Evolutionary conservation across 2,329 filamentous ascomycete genomes (phyloP).

Genomic region (Cyphellophora europaea): DNA sequence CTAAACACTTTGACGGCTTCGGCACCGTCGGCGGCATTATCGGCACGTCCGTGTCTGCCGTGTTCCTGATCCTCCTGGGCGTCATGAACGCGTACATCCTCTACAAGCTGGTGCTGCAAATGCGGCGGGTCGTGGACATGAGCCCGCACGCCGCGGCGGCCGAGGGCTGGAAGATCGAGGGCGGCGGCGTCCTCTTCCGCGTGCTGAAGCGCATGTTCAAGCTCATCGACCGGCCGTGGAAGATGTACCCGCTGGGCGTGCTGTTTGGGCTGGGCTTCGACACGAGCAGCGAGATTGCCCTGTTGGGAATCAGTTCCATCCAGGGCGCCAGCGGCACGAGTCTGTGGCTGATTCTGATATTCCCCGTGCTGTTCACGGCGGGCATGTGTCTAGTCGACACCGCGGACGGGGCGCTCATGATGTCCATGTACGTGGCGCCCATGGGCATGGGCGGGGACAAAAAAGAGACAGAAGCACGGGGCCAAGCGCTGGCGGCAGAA

Average conservation of each 20-base stretch:
- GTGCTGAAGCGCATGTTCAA: slow-evolving; percentile 69
- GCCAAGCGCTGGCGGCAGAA: not conserved
- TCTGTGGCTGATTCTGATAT: slow-evolving; percentile 90
- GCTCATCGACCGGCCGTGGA: slow-evolving; percentile 64
- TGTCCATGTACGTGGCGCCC: slow-evolving; percentile 70
- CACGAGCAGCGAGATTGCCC: slow-evolving; percentile 85
- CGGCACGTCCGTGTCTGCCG: slow-evolving; percentile 76
- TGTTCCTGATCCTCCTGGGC: slow-evolving; percentile 73
- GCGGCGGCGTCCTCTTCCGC: slow-evolving; percentile 63
- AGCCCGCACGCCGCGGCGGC: slow-evolving; percentile 35
- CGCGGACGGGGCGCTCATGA: slow-evolving; percentile 88
- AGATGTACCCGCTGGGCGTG: slow-evolving; percentile 87
- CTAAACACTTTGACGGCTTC: slow-evolving; percentile 72
- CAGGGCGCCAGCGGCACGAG: slow-evolving; percentile 78
- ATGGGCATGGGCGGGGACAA: slow-evolving; percentile 22
- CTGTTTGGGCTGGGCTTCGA: slow-evolving; percentile 91
- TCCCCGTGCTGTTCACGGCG: slow-evolving; percentile 84
- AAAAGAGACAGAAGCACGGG: slow-evolving; percentile 1
- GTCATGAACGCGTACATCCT: slow-evolving; percentile 80
- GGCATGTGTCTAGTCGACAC: slow-evolving; percentile 96
- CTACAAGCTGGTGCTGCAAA: slow-evolving; percentile 61
- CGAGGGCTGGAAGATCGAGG: slow-evolving; percentile 59
- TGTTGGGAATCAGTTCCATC: slow-evolving; percentile 81
- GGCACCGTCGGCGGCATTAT: slow-evolving; percentile 75
- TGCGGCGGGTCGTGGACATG: slow-evolving; percentile 51